Evolutionary conservation across 2,329 filamentous ascomycete species (phyloP), one percentile per base, ranked within the genome.

Genomic region (Fusarium piperis): DNA sequence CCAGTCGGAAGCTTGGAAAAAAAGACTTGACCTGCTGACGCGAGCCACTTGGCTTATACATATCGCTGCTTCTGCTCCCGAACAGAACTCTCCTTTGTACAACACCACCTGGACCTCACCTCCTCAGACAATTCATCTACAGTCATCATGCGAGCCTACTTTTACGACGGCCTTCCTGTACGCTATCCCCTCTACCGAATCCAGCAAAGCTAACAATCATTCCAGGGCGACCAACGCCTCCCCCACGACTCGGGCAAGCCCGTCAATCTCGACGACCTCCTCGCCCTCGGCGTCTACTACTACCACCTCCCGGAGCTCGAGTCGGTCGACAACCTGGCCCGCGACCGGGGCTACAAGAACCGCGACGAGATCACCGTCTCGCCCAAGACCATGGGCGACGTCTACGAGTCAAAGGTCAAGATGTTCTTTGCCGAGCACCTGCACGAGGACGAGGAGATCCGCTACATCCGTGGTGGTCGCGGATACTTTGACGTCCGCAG

Each of bases 381-480:
- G 9, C 95, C 95, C 0, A 86, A 91, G 71, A 92, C 90, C 71
- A 94, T 98, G 92, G 94, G 94, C 63, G 92, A 89, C 39, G 83
- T 90, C 48, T 99, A 98, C 84, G 95, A 99, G 83, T 89, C 93
- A 71, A 98, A 98, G 83, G 94, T 99, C 70, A 95, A 94, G 85
- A 90, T 83, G 74, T 99, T 99, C 85, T 99, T 98, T 85, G 81
- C 93, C 76, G 96, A 99, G 86, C 96, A 99, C 81, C 82, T 99
- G 77, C 96, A 99, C 80, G 96, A 99, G 85, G 96, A 99, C 76
- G 96, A 99, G 84, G 96, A 99, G 87, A 99, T 99, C 74, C 88
- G 96, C 53, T 99, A 98, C 78, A 95, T 99, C 74, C 87, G 94
- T 33, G 95, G 92, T 68, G 96, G 96, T 0, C 88, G 89, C 62